These are phyloP conservation scores for Alternaria longipes DNA, from an alignment of 2,329 filamentous ascomycete species.

Conservation along the genomic window DNA sequence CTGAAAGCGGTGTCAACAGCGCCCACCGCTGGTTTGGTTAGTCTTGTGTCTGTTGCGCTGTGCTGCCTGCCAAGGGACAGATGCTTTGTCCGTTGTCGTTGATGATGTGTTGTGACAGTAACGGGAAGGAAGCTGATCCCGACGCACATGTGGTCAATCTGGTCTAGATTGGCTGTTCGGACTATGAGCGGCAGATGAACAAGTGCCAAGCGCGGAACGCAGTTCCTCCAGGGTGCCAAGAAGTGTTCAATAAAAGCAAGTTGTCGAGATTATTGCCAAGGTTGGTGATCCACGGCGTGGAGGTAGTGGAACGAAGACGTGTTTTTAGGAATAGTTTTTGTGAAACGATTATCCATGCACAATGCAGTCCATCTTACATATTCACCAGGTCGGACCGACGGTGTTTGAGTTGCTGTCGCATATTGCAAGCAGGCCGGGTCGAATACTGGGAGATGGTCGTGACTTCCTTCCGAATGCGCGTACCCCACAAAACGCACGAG, in stretches of 20 bases:
- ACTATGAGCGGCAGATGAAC: slow-evolving; percentile 7
- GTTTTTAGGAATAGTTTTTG: not conserved
- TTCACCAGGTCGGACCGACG: not conserved
- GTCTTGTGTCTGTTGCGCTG: not conserved
- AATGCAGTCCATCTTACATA: not conserved
- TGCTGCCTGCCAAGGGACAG: slow-evolving; percentile 1
- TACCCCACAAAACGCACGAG: slow-evolving; percentile 21
- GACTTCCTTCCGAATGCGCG: slow-evolving; percentile 10
- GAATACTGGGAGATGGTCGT: slow-evolving; percentile 5
- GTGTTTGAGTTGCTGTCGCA: not conserved
- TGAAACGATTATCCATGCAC: slow-evolving; percentile 5
- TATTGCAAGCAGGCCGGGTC: not conserved
- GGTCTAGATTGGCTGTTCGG: slow-evolving; percentile 14
- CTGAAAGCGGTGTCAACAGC: not conserved
- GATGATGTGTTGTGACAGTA: not conserved
- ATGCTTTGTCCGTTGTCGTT: not conserved
- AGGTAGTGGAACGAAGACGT: slow-evolving; percentile 7
- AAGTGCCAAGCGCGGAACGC: slow-evolving; percentile 37
- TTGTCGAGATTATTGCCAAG: slow-evolving; percentile 25
- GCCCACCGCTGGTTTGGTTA: not conserved
- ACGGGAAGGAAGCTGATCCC: not conserved
- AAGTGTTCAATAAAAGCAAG: slow-evolving; percentile 15
- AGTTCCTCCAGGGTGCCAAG: slow-evolving; percentile 32
- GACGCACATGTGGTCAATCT: slow-evolving; percentile 5
- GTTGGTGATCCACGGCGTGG: not conserved